Base-by-base conservation (phyloP, 2,329 filamentous ascomycete species). In the Aspergillus ruber region DNA sequence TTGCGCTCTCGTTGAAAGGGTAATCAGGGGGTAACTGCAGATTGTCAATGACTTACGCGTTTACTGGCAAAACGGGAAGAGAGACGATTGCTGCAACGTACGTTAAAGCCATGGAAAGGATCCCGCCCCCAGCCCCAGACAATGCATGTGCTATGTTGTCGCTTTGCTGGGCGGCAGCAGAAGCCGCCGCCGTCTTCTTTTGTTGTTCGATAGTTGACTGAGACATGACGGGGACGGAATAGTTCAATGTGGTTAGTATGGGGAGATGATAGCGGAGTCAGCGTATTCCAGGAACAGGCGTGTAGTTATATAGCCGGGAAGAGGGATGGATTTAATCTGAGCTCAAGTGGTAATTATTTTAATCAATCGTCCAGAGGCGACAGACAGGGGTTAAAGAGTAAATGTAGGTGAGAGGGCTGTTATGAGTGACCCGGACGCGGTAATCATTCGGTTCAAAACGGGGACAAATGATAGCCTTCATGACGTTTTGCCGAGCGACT, bases 91-190 rank as follows among this genome's bases (percentile, higher is more conserved):
- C 43, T 48, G 43, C 42, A 10, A 25, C 77, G 54, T 80, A 94
- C 83, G 93, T 98, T 70, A 98, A 74, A 59, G 90, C 81, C 89
- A 97, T 98, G 58, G 93, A 95, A 50, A 97, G 75, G 49, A 98
- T 85, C 50, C 93, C 93, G 57, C 93, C 93, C 58, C 93, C 93
- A 44, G 90, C 88, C 56, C 91, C 91, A 48, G 90, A 88, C 50
- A 97, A 81, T 51, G 91, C 91, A 74, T 97, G 91, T 48, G 91
- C 90, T 65, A 97, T 89, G 76, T 96, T 96, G 77, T 97, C 91
- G 66, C 90, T 93, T 63, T 94, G 89, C 53, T 90, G 88, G 41
- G 85, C 74, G 42, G 82, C 80, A 41, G 83, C 75, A 58, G 85
- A 85, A 47, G 76, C 75, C 45, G 78, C 67, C 51, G 70, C 63